phyloP scores from a whole-genome alignment of 768 basidiomycete genomes.

The Trametes elegans region DNA sequence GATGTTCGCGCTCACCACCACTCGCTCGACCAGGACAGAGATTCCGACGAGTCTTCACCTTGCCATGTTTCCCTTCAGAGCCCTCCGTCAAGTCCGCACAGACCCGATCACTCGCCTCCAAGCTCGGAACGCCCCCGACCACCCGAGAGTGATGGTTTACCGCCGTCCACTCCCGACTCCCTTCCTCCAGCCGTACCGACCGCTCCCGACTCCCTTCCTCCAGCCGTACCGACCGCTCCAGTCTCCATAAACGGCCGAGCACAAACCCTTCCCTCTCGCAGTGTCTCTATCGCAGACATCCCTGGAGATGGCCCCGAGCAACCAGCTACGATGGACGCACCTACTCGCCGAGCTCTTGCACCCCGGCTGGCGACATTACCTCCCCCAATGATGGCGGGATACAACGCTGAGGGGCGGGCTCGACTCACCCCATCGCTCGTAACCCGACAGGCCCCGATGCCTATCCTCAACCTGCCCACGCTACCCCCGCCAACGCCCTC shows the following conservation, averaged over 20 bases:
- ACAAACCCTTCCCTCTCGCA: conserved; percentile 8
- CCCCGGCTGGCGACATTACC: conserved; percentile 30
- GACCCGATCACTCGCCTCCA: background rate
- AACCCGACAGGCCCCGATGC: conserved; percentile 42
- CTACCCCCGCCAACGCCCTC: conserved; percentile 35
- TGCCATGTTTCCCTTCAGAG: conserved; percentile 4
- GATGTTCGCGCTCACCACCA: conserved; percentile 14
- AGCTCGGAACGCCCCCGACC: background rate
- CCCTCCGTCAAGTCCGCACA: background rate
- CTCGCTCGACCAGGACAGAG: conserved; percentile 14
- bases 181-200: background rate
- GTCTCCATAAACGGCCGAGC: background rate
- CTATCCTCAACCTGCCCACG: conserved; percentile 50
- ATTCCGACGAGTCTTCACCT: conserved; percentile 11
- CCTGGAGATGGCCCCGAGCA: background rate
- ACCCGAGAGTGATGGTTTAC: background rate
- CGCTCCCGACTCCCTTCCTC: background rate
- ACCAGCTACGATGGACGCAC: background rate
- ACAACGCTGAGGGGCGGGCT: conserved; percentile 36
- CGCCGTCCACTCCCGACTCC: background rate
- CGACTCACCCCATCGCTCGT: conserved; percentile 47
- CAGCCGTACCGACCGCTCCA: background rate
- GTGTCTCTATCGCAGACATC: background rate
- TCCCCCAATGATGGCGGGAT: conserved; percentile 30
- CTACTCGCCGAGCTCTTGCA: conserved; percentile 16